phyloP scores from a whole-genome alignment of 257 asterid species.

The Galeopsis tetrahit region DNA sequence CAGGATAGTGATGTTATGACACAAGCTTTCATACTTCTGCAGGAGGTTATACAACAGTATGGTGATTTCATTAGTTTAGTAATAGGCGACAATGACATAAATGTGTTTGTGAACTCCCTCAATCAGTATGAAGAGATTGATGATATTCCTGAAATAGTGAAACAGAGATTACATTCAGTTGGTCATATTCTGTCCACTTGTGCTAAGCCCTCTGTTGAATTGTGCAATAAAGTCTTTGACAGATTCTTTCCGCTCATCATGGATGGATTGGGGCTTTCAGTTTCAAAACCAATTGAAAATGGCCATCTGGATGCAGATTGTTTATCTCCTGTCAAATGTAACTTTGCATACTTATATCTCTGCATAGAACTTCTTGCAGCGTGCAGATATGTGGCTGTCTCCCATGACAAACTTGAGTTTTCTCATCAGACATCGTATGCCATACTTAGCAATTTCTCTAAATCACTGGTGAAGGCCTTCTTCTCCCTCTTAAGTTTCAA shows the following conservation, averaged over 20 bases:
- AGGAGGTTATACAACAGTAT: conserved; percentile 54
- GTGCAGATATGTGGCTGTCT: conserved; percentile 61
- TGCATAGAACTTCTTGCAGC: conserved; percentile 77
- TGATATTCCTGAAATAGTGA: conserved; percentile 55
- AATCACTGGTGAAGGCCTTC: conserved; percentile 53
- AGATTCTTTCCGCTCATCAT: conserved; percentile 65
- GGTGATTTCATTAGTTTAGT: conserved; percentile 57
- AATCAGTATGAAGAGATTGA: conserved; percentile 46
- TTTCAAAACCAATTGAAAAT: conserved; percentile 45
- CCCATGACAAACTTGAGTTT: conserved; percentile 46
- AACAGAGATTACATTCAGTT: conserved; percentile 78
- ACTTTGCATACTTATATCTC: conserved; percentile 71
- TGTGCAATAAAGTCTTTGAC: conserved; percentile 75
- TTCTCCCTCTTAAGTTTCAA: conserved; percentile 49
- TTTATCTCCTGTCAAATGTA: conserved; percentile 39
- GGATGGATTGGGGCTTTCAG: conserved; percentile 63
- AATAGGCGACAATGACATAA: conserved; percentile 69
- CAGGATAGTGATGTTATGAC: conserved; percentile 67
- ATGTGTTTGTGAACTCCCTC: conserved; percentile 54
- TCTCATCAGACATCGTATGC: conserved; percentile 49
- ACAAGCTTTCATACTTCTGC: conserved; percentile 72
- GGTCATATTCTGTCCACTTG: conserved; percentile 69
- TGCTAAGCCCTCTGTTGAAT: conserved; percentile 60
- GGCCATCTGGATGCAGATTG: conserved; percentile 37
- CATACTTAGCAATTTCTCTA: conserved; percentile 56